phyloP scores from a whole-genome alignment of 2,329 filamentous ascomycete species.

The Hypoxylon sp. region DNA sequence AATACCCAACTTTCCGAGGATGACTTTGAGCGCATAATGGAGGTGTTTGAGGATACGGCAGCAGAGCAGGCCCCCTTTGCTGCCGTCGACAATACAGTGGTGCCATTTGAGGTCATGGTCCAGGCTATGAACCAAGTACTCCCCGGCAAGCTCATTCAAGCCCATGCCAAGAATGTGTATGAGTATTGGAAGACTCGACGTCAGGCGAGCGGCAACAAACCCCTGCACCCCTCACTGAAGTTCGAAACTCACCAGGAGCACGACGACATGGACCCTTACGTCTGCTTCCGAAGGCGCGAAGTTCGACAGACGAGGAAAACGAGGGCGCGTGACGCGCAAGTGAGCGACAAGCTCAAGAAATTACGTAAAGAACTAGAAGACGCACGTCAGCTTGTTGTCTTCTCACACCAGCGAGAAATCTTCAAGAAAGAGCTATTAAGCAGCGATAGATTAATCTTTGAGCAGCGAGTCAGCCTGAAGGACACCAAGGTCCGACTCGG shows the following conservation, averaged over 20 bases:
- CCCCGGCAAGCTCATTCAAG: constrained; percentile 61
- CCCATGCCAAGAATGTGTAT: constrained; percentile 82
- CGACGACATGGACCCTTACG: constrained; percentile 96
- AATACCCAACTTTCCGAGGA: constrained; percentile 81
- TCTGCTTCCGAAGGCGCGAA: constrained; percentile 96
- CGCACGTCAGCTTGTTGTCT: constrained; percentile 81
- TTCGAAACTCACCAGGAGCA: constrained; percentile 95
- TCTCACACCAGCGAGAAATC: constrained; percentile 84
- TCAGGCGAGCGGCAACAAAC: constrained; percentile 73
- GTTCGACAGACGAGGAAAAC: constrained; percentile 96
- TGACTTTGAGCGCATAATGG: constrained; percentile 94
- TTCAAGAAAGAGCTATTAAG: constrained; percentile 81
- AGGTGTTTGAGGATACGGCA: constrained; percentile 91
- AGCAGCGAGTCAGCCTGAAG: constrained; percentile 85
- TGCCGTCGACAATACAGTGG: constrained; percentile 87
- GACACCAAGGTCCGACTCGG: constrained; percentile 88
- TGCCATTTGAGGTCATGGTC: constrained; percentile 82
- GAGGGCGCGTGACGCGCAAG: constrained; percentile 90
- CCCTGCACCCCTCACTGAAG: constrained; percentile 84
- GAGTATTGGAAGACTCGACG: constrained; percentile 87
- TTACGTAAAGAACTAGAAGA: constrained; percentile 92
- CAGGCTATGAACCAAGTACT: constrained; percentile 70
- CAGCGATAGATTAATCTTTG: constrained; percentile 82
- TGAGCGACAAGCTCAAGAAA: constrained; percentile 93
- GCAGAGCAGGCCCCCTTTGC: constrained; percentile 88